Evolutionary conservation across 192 early-diverging fungal species (phyloP), one percentile per base, ranked within the genome.

Genomic region (Coemansia sp.): DNA sequence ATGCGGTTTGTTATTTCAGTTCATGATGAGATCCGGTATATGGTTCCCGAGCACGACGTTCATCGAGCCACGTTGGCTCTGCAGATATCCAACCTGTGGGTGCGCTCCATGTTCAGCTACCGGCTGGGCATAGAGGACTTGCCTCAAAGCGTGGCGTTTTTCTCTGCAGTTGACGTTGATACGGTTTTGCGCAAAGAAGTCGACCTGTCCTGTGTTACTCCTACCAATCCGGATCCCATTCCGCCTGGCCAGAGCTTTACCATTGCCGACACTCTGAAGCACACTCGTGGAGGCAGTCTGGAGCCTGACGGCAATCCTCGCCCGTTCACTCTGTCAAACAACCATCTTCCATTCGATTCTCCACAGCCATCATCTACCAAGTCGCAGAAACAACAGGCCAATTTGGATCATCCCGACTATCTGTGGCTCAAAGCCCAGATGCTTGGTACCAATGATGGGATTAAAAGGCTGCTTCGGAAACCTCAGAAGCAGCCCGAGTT

Each of bases 1-100:
- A 86, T 87, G 20, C 80, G 93, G 15, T 94, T 95, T 60, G 83
- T 92, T 82, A 65, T 98, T 20, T 89, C 88, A 40, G 92, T 96
- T 30, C 94, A 98, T 63, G 96, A 98, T 62, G 96, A 98, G 60
- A 81, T 97, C 16, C 82, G 96, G 7, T 98, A 89, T 69, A 71
- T 96, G 51, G 88, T 92, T 2, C 79, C 83, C 26, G 87, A 91
- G 26, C 82, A 88, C 40, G 88, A 96, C 46, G 64, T 68, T 30
- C 71, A 83, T 30, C 66, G 88, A 6, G 89, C 90, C 0, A 88
- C 89, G 1, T 58, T 94, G 48, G 93, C 93, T 0, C 65, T 98
- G 50, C 93, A 98, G 63, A 79, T 98, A 23, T 81, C 89, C 32
- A 96, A 98, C 60, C 68, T 96, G 10, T 98, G 96, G 96, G 91